Percentiles rank a stretch among this genome's conserved stretches.
Conservation (phyloP, 2,329 filamentous ascomycete species). For the Aspergillus novofumigatus region DNA sequence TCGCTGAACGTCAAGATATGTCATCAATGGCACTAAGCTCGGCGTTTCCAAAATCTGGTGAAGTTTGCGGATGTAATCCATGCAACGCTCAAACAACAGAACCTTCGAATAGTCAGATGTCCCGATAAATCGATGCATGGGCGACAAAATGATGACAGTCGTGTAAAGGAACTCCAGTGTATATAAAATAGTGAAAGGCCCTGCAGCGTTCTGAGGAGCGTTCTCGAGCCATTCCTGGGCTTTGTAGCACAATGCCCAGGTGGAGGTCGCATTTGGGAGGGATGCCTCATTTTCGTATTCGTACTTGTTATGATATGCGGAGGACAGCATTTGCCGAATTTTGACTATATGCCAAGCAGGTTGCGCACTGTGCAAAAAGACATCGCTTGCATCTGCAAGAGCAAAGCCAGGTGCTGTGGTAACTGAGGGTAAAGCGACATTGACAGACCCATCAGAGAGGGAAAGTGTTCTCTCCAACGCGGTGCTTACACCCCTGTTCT, state of each 20-base stretch:
- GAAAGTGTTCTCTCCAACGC: slow-evolving; percentile 85
- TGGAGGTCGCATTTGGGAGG: slow-evolving; percentile 55
- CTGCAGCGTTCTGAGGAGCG: slow-evolving; percentile 63
- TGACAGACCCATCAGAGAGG: slow-evolving; percentile 83
- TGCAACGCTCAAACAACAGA: slow-evolving; percentile 80
- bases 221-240: slow-evolving; percentile 72
- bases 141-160: slow-evolving; percentile 82
- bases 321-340: slow-evolving; percentile 79
- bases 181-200: slow-evolving; percentile 69
- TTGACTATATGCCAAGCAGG: slow-evolving; percentile 75
- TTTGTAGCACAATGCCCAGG: slow-evolving; percentile 50
- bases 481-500: slow-evolving; percentile 72
- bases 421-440: slow-evolving; percentile 68
- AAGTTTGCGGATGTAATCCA: slow-evolving; percentile 75
- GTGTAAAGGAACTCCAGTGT: slow-evolving; percentile 87
- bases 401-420: slow-evolving; percentile 45
- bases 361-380: slow-evolving; percentile 57
- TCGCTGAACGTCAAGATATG: slow-evolving; percentile 81
- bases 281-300: slow-evolving; percentile 69
- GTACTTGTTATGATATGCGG: slow-evolving; percentile 85
- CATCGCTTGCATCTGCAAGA: slow-evolving; percentile 36
- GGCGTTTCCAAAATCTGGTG: slow-evolving; percentile 61
- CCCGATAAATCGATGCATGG: slow-evolving; percentile 65
- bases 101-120: slow-evolving; percentile 73
- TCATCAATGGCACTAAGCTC: slow-evolving; percentile 64